These are phyloP conservation scores for Turnera subulata DNA, from an alignment of 345 rosid genomes.

Conservation along the genomic window DNA sequence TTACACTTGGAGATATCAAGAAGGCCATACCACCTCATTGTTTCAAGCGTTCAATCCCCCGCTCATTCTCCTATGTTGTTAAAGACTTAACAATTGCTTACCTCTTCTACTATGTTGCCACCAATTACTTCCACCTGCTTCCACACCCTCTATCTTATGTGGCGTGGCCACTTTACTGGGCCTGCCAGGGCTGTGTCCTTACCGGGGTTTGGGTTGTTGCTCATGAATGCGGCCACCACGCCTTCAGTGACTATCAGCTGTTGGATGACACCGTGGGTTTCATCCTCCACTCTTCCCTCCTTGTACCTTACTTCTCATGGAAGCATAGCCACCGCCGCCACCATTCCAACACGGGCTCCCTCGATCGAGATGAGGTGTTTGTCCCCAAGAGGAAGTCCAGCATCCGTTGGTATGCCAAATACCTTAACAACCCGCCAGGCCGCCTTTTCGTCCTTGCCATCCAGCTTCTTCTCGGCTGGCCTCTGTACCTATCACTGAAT, in stretches of 20 bases:
- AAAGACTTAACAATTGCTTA: conserved; percentile 20
- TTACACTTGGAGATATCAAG: conserved; percentile 30
- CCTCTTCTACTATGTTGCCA: conserved; percentile 23
- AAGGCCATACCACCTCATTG: conserved; percentile 36
- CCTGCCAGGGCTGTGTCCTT: conserved; percentile 31
- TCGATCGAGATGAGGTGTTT: conserved; percentile 29
- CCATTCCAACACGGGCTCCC: conserved; percentile 33
- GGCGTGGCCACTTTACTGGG: conserved; percentile 38
- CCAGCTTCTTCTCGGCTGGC: conserved; percentile 32
- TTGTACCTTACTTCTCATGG: conserved; percentile 37
- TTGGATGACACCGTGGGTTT: conserved; percentile 28
- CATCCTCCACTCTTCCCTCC: conserved; percentile 25
- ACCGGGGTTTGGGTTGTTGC: conserved; percentile 31
- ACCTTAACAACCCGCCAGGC: conserved; percentile 30
- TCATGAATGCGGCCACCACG: conserved; percentile 39
- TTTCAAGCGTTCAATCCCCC: conserved; percentile 24
- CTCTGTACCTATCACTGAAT: conserved; percentile 26
- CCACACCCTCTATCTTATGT: conserved; percentile 19
- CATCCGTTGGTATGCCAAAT: conserved; percentile 21
- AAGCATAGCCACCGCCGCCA: conserved; percentile 34
- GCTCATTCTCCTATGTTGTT: conserved; percentile 29
- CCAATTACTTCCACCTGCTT: conserved; percentile 31
- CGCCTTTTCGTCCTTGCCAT: conserved; percentile 12
- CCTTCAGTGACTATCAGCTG: conserved; percentile 29
- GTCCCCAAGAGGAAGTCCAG: conserved; percentile 23